A percentile compares a stretch with the other conserved stretches of the same genome.
These are phyloP conservation scores for Auriscalpium orientale DNA, from an alignment of 768 basidiomycete genomes.

Conservation along the genomic window DNA sequence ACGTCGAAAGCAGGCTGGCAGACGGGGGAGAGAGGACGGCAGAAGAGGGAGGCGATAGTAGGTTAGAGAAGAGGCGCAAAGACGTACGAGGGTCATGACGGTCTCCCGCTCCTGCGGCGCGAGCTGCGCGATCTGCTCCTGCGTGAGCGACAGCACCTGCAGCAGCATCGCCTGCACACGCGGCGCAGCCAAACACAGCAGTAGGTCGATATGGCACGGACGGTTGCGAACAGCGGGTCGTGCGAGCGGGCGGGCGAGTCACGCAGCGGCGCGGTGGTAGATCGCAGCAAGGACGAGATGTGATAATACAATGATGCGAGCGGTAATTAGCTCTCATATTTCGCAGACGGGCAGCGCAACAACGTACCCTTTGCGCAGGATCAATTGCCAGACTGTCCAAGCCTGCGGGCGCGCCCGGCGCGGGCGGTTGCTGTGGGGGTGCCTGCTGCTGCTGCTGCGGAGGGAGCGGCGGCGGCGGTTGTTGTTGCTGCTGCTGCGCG, in stretches of 20 bases:
- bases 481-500: constrained; percentile 25
- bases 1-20: too few species aligned
- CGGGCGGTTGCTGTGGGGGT: constrained; percentile 23
- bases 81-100: constrained; percentile 32
- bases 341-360: constrained; percentile 3
- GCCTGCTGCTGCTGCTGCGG: constrained; percentile 24
- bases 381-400: constrained; percentile 9
- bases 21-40: not conserved
- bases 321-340: not conserved
- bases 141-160: constrained; percentile 77
- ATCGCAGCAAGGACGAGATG: too few species aligned
- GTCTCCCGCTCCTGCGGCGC: constrained; percentile 73
- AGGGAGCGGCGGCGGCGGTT: constrained; percentile 25
- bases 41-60: too few species aligned
- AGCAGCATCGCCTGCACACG: constrained; percentile 62
- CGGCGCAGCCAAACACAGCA: too few species aligned
- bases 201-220: too few species aligned
- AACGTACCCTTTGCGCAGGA: constrained; percentile 13
- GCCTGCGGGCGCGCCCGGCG: constrained; percentile 28
- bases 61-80: not conserved
- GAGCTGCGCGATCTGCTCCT: constrained; percentile 75
- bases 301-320: too few species aligned
- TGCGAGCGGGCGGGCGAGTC: too few species aligned
- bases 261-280: too few species aligned
- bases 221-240: too few species aligned